Conservation (phyloP, 495 filamentous ascomycete genomes). For the Penicillium waksmanii region DNA sequence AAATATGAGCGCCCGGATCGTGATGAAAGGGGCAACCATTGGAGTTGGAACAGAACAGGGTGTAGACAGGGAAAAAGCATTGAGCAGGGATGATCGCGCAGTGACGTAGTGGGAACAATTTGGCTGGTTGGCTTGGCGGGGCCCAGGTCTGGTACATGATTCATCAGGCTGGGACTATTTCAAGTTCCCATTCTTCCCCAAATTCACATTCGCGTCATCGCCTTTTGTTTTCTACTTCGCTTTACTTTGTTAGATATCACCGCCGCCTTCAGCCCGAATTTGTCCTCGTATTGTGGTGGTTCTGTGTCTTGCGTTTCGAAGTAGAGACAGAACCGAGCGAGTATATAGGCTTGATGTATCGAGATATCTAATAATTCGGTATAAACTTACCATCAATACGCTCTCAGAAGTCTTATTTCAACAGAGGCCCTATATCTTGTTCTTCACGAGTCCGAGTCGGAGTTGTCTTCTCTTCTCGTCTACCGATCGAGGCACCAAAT, state of each 20-base stretch:
- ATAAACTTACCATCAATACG: too few species aligned
- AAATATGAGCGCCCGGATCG: slow-evolving; percentile 21
- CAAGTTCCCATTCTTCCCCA: slow-evolving; percentile 1
- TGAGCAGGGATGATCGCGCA: slow-evolving; percentile 39
- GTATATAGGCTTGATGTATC: too few species aligned
- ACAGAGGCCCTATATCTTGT: too few species aligned
- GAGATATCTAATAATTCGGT: too few species aligned
- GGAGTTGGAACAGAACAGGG: slow-evolving; percentile 1
- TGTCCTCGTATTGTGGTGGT: too few species aligned
- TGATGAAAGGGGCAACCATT: slow-evolving; percentile 5
- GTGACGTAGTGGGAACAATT: slow-evolving; percentile 47
- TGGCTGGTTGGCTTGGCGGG: slow-evolving; percentile 19
- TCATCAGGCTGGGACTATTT: slow-evolving; percentile 14
- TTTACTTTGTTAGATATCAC: neutral
- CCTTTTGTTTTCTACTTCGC: neutral
- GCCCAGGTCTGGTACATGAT: slow-evolving; percentile 28
- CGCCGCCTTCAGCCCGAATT: too few species aligned
- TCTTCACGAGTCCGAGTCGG: too few species aligned
- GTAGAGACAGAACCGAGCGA: too few species aligned
- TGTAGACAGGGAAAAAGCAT: slow-evolving; percentile 18
- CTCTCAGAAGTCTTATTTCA: too few species aligned
- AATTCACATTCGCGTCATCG: neutral
- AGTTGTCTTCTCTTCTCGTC: too few species aligned
- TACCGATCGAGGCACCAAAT: too few species aligned
- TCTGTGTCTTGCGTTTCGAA: too few species aligned